Evolutionary conservation across 2,329 filamentous ascomycete species (phyloP), one percentile per base, ranked within the genome.

Genomic region (Acarospora socialis): DNA sequence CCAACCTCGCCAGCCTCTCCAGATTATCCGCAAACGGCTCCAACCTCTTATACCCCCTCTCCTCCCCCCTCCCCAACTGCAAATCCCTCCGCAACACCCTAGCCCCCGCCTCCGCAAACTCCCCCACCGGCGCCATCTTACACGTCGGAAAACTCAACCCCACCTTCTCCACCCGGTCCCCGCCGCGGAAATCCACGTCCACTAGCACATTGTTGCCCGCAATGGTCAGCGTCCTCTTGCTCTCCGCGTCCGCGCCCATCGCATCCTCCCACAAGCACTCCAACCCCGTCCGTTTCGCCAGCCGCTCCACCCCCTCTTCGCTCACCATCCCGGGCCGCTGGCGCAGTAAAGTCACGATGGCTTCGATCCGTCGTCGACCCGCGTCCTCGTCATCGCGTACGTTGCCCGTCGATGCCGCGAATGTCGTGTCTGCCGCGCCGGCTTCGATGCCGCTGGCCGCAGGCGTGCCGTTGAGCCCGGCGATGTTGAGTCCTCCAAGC

Each of bases 321-420:
- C 67, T 81, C 19, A 77, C 73, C 18, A 61, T 73, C 12, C 74
- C 77, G 17, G 73, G 80, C 47, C 68, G 77, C 39, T 65, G 69
- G 10, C 69, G 75, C 36, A 86, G 73, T 43, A 60, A 73, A 25
- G 72, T 70, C 41, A 82, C 71, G 8, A 69, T 80, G 34, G 59
- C 61, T 26, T 72, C 74, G 20, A 66, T 73, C 32, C 35, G 16
- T 16, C 30, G 32, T 35, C 21, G 36, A 28, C 40, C 30, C 59
- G 68, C 63, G 20, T 65, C 61, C 33, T 68, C 65, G 38, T 66
- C 61, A 21, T 38, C 39, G 18, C 37, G 36, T 7, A 24, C 33
- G 16, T 16, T 25, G 23, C n/a, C n/a, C n/a, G n/a, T n/a, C n/a
- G n/a, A n/a, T n/a, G n/a, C n/a, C n/a, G n/a, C n/a, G n/a, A n/a